Evolutionary conservation across 2,329 filamentous ascomycete species (phyloP).

Genomic region (Pseudocercospora crystallina): DNA sequence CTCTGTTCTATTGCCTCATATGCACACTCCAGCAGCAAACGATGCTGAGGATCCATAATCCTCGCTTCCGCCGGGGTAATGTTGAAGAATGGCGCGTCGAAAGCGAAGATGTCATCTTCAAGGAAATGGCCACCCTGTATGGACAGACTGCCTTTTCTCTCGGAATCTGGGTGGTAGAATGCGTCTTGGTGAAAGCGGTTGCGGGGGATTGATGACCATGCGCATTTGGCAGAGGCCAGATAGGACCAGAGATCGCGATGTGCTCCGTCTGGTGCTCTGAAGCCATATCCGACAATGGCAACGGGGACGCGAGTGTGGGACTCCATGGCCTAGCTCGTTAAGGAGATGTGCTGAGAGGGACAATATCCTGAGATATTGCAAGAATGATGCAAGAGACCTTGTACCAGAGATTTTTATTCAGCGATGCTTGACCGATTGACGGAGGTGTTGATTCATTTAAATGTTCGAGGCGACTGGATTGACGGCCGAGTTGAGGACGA

Average conservation of each 20-base stretch:
- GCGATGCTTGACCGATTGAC: too few relatives aligned
- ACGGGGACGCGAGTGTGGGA: background rate
- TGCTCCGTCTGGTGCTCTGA: background rate
- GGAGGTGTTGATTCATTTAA: too few relatives aligned
- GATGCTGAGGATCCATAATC: slow-evolving; percentile 14
- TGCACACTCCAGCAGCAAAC: slow-evolving; percentile 8
- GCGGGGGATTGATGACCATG: slow-evolving; percentile 14
- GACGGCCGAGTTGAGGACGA: too few relatives aligned
- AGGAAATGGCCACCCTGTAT: slow-evolving; percentile 7
- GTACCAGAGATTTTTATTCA: too few relatives aligned
- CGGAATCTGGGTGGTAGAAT: slow-evolving; percentile 19
- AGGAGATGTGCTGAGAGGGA: too few relatives aligned
- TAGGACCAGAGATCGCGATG: background rate
- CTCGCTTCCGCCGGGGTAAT: slow-evolving; percentile 5
- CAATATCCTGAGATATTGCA: too few relatives aligned
- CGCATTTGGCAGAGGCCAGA: background rate
- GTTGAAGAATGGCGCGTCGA: slow-evolving; percentile 13
- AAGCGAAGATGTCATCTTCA: slow-evolving; percentile 1
- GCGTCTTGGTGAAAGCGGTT: slow-evolving; percentile 23
- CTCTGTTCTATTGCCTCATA: slow-evolving; percentile 43
- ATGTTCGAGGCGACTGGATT: too few relatives aligned
- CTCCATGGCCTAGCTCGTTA: background rate
- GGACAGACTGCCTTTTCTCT: slow-evolving; percentile 1
- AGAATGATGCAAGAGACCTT: too few relatives aligned
- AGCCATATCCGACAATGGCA: slow-evolving; percentile 3